Evolutionary conservation across 2,329 filamentous ascomycete species (phyloP), one percentile per base, ranked within the genome.

Genomic region (Sordariomycetes sp.): DNA sequence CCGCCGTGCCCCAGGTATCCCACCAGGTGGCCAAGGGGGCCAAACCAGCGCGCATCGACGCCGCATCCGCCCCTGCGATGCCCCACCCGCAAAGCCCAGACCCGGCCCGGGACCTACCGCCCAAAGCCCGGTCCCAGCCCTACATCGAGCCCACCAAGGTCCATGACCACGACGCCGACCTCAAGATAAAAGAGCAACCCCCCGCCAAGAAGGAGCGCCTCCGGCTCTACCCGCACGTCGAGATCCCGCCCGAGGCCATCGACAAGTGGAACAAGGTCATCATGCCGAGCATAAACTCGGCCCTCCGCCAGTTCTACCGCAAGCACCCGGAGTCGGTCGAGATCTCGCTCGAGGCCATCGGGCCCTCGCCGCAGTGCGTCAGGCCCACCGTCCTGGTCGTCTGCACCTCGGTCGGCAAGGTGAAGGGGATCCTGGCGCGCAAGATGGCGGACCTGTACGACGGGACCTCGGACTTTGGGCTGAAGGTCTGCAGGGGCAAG

Each of bases 261-360:
- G 83, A 89, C 40, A 80, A 85, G 61, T 93, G 88, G 88, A 87
- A 91, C 64, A 77, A 76, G 1, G 79, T 79, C 2, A 72, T 90
- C 59, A 88, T 90, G 75, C 86, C 86, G 1, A 85, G 89, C 60
- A 81, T 93, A 61, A 88, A 90, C 67, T 77, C 82, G 20, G 82
- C 89, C 1, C 77, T 91, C 18, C 81, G 85, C 24, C 79, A 82
- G 55, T 89, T 89, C 60, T 85, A 91, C 65, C 81, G 81, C 62
- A 88, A 88, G 64, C 80, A 89, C 55, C 80, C 85, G 0, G 89
- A 93, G 67, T 89, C 88, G 0, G 83, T 90, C 37, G 88, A 89
- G 65, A 90, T 93, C 48, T 88, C 87, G 11, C 80, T 93, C 1
- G 84, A 90, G 60, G 87, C 85, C 0, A 83, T 91, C 48, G 89